Conservation (phyloP, 164 flowering plant species). For the Berberis vulgaris region DNA sequence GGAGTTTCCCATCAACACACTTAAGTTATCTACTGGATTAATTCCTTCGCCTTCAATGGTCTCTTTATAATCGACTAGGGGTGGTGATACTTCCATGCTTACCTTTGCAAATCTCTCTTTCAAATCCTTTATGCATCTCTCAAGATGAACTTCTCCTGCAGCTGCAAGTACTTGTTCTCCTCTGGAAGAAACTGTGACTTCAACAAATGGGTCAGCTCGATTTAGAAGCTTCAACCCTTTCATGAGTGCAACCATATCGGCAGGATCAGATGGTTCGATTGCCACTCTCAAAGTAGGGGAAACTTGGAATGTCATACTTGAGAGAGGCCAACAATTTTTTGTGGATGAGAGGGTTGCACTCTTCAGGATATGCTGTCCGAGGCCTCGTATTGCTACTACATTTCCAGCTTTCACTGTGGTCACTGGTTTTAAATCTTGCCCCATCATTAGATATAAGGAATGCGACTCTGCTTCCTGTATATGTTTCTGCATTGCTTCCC, state of each 20-base stretch:
- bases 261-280: constrained; percentile 83
- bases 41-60: constrained; percentile 68
- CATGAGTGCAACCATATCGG: constrained; percentile 71
- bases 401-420: constrained; percentile 66
- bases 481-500: constrained; percentile 60
- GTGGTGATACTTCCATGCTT: constrained; percentile 73
- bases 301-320: constrained; percentile 91
- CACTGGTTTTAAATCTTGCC: constrained; percentile 77
- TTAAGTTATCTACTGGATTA: constrained; percentile 43
- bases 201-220: constrained; percentile 92
- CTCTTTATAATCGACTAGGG: constrained; percentile 83
- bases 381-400: constrained; percentile 82
- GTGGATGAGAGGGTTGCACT: constrained; percentile 90
- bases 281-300: constrained; percentile 79
- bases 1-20: constrained; percentile 27
- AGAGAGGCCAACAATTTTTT: constrained; percentile 81
- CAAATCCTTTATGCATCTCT: constrained; percentile 85
- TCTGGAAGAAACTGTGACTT: constrained; percentile 75
- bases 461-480: constrained; percentile 71
- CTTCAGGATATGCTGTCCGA: constrained; percentile 74
- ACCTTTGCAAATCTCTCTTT: constrained; percentile 87
- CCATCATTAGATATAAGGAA: constrained; percentile 89
- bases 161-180: constrained; percentile 96
- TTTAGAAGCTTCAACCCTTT: constrained; percentile 75
- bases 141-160: constrained; percentile 93